These are phyloP conservation scores for Penicillium sp. DNA, from an alignment of 2,329 filamentous ascomycete genomes.

Conservation along the genomic window DNA sequence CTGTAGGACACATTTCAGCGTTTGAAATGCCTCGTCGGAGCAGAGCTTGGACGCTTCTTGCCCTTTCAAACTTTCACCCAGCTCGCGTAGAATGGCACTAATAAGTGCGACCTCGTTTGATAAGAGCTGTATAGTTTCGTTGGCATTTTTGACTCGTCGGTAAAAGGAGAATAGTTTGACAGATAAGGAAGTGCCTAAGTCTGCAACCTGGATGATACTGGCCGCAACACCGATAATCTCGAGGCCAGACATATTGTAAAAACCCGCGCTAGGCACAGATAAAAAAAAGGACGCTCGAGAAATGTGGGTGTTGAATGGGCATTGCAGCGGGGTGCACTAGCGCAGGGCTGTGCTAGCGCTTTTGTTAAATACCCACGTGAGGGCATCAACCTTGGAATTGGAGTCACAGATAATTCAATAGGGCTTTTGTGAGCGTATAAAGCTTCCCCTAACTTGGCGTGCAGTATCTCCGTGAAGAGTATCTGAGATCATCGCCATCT, in stretches of 20 bases:
- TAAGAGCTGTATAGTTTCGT: constrained; percentile 20
- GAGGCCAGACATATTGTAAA: constrained; percentile 15
- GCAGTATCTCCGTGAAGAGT: neutral
- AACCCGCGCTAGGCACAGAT: neutral
- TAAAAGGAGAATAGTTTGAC: constrained; percentile 32
- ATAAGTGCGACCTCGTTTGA: constrained; percentile 32
- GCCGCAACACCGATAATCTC: constrained; percentile 27
- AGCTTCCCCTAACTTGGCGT: no score
- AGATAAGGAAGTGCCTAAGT: constrained; percentile 27
- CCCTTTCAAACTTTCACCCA: constrained; percentile 24
- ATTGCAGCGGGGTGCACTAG: neutral
- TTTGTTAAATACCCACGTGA: neutral
- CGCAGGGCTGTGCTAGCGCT: neutral
- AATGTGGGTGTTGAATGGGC: neutral
- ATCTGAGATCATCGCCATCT: no score
- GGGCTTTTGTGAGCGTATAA: no score
- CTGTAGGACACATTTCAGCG: neutral
- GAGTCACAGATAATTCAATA: no score
- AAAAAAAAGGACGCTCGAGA: neutral
- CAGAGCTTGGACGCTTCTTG: constrained; percentile 23
- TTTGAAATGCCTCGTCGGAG: constrained; percentile 13
- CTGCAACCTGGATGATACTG: constrained; percentile 32
- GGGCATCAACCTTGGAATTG: neutral
- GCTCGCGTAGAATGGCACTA: constrained; percentile 28
- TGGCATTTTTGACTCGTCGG: constrained; percentile 26